Conservation (phyloP, 306 rosid species). For the Hippophae tibetana region DNA sequence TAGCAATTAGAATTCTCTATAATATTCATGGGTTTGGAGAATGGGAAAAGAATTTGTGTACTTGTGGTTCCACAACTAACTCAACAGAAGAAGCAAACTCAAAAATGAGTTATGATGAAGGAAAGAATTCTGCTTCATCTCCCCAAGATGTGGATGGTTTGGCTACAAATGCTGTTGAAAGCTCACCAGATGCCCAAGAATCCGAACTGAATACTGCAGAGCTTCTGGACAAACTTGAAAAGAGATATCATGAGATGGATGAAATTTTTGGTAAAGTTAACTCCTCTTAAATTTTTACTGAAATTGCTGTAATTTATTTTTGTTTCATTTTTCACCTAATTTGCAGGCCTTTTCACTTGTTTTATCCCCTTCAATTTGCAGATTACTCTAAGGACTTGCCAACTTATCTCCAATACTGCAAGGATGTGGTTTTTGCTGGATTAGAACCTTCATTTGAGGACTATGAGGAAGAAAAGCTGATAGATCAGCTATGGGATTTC, state of each 20-base stretch:
- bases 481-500: constrained; percentile 46
- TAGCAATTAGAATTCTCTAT: constrained; percentile 64
- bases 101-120: constrained; percentile 15
- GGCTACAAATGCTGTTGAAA: constrained; percentile 17
- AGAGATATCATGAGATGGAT: constrained; percentile 41
- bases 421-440: constrained; percentile 72
- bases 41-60: constrained; percentile 73
- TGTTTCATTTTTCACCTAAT: neutral
- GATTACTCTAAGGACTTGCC: constrained; percentile 65
- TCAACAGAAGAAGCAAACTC: constrained; percentile 9
- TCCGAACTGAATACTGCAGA: constrained; percentile 34
- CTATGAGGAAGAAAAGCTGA: constrained; percentile 48
- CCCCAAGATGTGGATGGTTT: constrained; percentile 13
- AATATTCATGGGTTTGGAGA: constrained; percentile 71
- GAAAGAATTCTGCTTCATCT: constrained; percentile 19
- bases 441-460: constrained; percentile 50
- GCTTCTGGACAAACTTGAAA: constrained; percentile 54
- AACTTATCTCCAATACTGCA: constrained; percentile 67
- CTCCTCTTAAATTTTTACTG: neutral
- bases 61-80: constrained; percentile 12
- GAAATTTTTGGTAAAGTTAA: constrained; percentile 39
- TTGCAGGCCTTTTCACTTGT: constrained; percentile 2
- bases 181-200: constrained; percentile 19
- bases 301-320: neutral
- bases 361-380: constrained; percentile 18